Base-by-base conservation (phyloP, 805 yeast genomes). In the Isabelozyma gotoi region DNA sequence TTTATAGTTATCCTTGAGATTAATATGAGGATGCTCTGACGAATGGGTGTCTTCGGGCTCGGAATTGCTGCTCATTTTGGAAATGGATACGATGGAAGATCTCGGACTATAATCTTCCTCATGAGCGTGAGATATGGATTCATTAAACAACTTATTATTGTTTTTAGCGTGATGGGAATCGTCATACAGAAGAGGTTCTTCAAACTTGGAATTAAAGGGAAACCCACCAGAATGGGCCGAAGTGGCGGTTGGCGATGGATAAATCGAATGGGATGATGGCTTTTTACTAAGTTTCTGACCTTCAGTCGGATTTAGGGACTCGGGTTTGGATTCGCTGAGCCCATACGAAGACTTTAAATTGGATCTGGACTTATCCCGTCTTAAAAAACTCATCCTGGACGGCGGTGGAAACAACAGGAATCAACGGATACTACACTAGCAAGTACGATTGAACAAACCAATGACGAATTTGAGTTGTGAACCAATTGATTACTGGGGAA, bases 1-100 rank as follows among this genome's bases (percentile, higher is more conserved):
- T 34, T 62, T 59, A 50, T 71, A 71, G 42, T 63, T 56, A 24
- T 50, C 57, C 34, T 50, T 53, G 18, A 55, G 20, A 18, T 36
- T 18, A 15, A 10, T 6, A 17, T 11, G 36, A 21, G 10, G 10
- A n/a, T n/a, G n/a, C n/a, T n/a, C n/a, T n/a, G n/a, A n/a, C 33
- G 16, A 21, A 35, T 41, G 27, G 14, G 16, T 14, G 12, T 32
- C 34, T 3, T 36, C 39, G 8, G 39, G n/a, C 8, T 36, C 31
- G 14, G 31, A 12, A 10, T 16, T 20, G 18, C 19, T 19, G 14
- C 18, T 8, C 14, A n/a, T 11, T 15, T 20, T n/a, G 18, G n/a
- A 11, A 15, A 36, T 11, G 5, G 39, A 36, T 15, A 55, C 57
- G 12, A 59, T 43, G 3, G 63, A 59, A 8, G 63, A 57, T 16